Evolutionary conservation across 805 yeast species (phyloP).

Genomic region (Candida ascalaphidarum): DNA sequence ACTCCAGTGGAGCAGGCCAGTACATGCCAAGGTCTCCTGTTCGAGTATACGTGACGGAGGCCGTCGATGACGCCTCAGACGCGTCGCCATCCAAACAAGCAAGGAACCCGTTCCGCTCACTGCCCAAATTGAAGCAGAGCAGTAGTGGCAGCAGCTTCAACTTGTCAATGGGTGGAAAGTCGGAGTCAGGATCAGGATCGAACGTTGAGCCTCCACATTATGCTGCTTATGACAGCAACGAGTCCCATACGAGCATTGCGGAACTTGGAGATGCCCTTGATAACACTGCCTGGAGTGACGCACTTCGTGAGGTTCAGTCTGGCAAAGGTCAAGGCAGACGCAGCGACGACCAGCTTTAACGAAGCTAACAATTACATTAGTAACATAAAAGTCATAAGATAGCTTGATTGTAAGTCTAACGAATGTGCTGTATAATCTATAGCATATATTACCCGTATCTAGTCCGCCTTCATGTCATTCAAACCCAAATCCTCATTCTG

Average conservation of each 20-base stretch:
- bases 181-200: too few relatives aligned
- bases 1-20: slow-evolving; percentile 11
- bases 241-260: slow-evolving; percentile 12
- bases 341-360: too few relatives aligned
- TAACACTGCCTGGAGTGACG: slow-evolving; percentile 17
- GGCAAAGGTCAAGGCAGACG: too few relatives aligned
- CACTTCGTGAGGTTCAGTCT: slow-evolving; percentile 10
- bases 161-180: too few relatives aligned
- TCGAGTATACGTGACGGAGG: slow-evolving; percentile 10
- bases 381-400: too few relatives aligned
- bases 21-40: slow-evolving; percentile 25
- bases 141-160: neutral
- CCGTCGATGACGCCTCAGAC: slow-evolving; percentile 1
- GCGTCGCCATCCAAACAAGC: too few relatives aligned
- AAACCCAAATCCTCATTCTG: slow-evolving; percentile 92
- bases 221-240: slow-evolving; percentile 1
- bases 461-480: slow-evolving; percentile 38
- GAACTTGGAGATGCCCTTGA: slow-evolving; percentile 17
- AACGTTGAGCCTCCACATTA: neutral
- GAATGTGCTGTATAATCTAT: too few relatives aligned
- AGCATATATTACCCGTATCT: too few relatives aligned
- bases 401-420: too few relatives aligned
- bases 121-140: neutral
- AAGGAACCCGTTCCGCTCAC: neutral
- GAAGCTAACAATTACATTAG: too few relatives aligned